These are phyloP conservation scores for Zoysia pacifica DNA, from an alignment of 176 grass and related monocot species.

Conservation along the genomic window DNA sequence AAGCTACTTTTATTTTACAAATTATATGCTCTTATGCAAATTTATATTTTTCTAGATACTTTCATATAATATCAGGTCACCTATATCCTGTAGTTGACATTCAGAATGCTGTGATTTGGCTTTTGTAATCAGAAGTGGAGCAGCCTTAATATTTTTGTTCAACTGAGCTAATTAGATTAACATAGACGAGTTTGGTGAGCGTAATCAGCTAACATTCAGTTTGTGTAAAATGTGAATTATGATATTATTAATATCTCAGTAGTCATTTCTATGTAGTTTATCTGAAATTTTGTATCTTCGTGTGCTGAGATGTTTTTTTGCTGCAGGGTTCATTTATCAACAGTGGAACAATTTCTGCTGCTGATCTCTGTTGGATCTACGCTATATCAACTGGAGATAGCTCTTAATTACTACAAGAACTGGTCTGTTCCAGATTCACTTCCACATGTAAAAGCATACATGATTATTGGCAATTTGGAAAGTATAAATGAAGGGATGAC, in stretches of 20 bases:
- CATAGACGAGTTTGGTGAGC: too few species aligned
- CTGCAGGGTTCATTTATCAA: slow-evolving; percentile 87
- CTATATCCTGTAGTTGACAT: not conserved
- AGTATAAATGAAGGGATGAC: not conserved
- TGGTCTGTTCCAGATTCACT: slow-evolving; percentile 89
- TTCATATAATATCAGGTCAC: not conserved
- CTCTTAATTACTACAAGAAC: slow-evolving; percentile 85
- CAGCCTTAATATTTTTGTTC: not conserved
- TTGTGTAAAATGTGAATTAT: slow-evolving; percentile 25
- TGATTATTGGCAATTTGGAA: slow-evolving; percentile 33
- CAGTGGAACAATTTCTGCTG: slow-evolving; percentile 63
- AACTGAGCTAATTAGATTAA: not conserved
- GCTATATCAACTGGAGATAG: slow-evolving; percentile 91
- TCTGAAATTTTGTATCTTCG: slow-evolving; percentile 16
- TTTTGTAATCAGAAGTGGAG: too few species aligned
- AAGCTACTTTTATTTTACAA: slow-evolving; percentile 17
- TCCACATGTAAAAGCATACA: slow-evolving; percentile 70
- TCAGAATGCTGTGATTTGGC: too few species aligned
- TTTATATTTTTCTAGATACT: not conserved
- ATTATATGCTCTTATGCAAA: not conserved
- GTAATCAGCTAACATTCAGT: not conserved
- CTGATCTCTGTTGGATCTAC: slow-evolving; percentile 79
- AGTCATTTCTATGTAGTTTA: not conserved
- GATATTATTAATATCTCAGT: too few species aligned
- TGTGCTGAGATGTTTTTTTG: slow-evolving; percentile 17